phyloP scores from a whole-genome alignment of 1,284 basidiomycete species.

The Boletus semigastroideus region DNA sequence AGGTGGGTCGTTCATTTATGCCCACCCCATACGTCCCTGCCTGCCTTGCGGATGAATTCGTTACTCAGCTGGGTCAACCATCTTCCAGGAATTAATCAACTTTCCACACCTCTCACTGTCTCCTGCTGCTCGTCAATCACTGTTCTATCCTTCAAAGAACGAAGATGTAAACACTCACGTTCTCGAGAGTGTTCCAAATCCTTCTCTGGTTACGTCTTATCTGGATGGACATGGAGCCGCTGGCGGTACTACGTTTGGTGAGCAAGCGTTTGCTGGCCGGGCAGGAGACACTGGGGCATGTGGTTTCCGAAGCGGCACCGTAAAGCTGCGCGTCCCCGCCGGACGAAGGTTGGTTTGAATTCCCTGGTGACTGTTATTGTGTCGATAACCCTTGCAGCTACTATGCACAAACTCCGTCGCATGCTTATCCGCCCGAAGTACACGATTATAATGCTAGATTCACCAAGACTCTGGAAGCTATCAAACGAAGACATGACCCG shows the following conservation, averaged over 20 bases:
- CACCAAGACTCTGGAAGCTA: conserved; percentile 83
- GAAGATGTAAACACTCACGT: conserved; percentile 36
- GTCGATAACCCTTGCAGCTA: conserved; percentile 55
- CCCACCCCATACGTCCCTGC: neutral
- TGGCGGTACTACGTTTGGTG: conserved; percentile 8
- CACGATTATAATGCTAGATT: conserved; percentile 93
- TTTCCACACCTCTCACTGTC: conserved; percentile 80
- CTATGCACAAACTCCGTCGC: conserved; percentile 71
- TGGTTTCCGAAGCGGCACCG: conserved; percentile 36
- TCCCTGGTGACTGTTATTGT: neutral
- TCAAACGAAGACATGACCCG: conserved; percentile 95
- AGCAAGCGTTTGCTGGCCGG: conserved; percentile 5
- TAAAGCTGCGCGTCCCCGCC: conserved; percentile 72
- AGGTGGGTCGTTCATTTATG: conserved; percentile 54
- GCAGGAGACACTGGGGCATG: conserved; percentile 26
- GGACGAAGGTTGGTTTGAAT: conserved; percentile 56
- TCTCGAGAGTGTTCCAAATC: conserved; percentile 72
- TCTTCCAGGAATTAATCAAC: conserved; percentile 76
- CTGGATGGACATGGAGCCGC: conserved; percentile 20
- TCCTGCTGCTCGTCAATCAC: conserved; percentile 63
- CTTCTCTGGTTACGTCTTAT: conserved; percentile 41
- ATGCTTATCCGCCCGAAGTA: conserved; percentile 90
- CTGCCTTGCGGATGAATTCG: neutral
- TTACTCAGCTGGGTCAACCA: neutral
- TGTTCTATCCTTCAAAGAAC: conserved; percentile 50